Evolutionary conservation across 257 asterid species (phyloP).

Genomic region (Jaltomata sinuosa): DNA sequence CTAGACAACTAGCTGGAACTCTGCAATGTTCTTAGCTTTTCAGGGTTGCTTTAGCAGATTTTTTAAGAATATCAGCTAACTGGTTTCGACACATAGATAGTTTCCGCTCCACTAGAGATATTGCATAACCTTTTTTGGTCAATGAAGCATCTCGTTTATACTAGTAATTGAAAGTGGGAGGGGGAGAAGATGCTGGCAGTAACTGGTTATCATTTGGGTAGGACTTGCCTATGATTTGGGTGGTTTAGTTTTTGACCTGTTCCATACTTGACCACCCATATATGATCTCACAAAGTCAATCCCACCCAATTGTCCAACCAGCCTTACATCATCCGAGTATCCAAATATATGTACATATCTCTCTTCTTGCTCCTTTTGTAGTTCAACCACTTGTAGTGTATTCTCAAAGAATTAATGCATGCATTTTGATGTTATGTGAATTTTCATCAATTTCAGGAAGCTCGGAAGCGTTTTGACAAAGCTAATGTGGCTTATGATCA

Average conservation of each 20-base stretch:
- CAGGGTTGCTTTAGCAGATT: not conserved
- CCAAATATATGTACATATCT: not conserved
- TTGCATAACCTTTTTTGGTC: not conserved
- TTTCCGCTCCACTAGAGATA: not conserved
- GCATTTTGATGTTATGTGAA: not conserved
- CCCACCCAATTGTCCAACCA: not conserved
- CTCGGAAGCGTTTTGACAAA: constrained; percentile 96
- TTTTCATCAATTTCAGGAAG: constrained; percentile 59
- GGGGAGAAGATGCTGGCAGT: not conserved
- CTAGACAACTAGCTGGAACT: not conserved
- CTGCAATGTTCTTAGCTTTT: not conserved
- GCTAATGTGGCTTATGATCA: constrained; percentile 84
- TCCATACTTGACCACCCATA: not conserved
- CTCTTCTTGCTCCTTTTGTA: not conserved
- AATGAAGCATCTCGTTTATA: not conserved
- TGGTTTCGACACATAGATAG: not conserved
- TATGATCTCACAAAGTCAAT: not conserved
- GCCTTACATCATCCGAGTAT: not conserved
- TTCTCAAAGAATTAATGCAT: not conserved
- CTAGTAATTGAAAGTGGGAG: not conserved
- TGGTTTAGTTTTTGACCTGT: not conserved
- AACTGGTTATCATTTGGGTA: not conserved
- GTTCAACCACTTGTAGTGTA: not conserved
- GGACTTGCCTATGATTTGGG: not conserved
- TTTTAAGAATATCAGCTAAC: not conserved